These are phyloP conservation scores for Termitomyces sp. DNA, from an alignment of 768 basidiomycete species.

Conservation along the genomic window DNA sequence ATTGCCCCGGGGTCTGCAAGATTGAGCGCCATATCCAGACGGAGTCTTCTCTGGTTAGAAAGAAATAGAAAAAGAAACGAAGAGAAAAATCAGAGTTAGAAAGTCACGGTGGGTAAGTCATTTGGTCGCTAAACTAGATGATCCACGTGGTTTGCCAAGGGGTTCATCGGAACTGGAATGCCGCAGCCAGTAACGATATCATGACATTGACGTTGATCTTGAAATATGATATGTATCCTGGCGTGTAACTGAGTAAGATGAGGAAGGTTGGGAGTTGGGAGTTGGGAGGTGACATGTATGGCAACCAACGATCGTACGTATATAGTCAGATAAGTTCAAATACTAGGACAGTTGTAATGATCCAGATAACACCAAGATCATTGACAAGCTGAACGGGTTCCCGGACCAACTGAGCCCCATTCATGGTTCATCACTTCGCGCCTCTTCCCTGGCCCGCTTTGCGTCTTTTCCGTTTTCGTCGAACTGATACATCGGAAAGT, in stretches of 20 bases:
- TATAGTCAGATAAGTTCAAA: neutral
- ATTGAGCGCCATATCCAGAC: slow-evolving; percentile 16
- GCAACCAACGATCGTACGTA: neutral
- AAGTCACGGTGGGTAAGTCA: neutral
- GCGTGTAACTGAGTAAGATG: too few relatives aligned
- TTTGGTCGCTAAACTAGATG: neutral
- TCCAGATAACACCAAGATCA: too few relatives aligned
- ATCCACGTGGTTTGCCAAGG: slow-evolving; percentile 12
- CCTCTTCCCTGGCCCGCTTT: slow-evolving; percentile 10
- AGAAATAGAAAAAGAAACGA: slow-evolving; percentile 2
- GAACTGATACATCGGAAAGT: slow-evolving; percentile 61
- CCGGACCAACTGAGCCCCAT: neutral
- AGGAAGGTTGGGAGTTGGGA: too few relatives aligned
- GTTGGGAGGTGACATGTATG: neutral
- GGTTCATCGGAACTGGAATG: too few relatives aligned
- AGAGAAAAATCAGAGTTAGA: neutral
- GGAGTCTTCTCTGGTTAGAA: neutral
- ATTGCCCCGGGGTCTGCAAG: slow-evolving; percentile 17
- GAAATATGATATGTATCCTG: too few relatives aligned
- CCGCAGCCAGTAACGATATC: too few relatives aligned
- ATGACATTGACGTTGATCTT: too few relatives aligned
- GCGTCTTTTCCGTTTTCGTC: slow-evolving; percentile 50
- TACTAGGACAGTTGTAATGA: too few relatives aligned
- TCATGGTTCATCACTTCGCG: neutral
- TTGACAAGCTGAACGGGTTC: too few relatives aligned